Evolutionary conservation across 805 yeast genomes (phyloP).

Genomic region (Yamadazyma scolyti): DNA sequence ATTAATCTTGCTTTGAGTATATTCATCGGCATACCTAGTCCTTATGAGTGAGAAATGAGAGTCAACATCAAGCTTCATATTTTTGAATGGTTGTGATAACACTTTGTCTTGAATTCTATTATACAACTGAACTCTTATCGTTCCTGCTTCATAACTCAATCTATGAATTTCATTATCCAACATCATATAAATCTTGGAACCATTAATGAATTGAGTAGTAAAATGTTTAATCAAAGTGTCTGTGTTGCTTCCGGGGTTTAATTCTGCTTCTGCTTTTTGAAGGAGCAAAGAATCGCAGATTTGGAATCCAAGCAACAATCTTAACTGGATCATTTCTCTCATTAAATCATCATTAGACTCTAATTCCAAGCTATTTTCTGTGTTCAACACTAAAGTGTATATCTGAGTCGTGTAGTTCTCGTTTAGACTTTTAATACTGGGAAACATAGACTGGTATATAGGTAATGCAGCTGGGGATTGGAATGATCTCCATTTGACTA

Average conservation of each 20-base stretch:
- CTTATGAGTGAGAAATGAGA: conserved; percentile 48
- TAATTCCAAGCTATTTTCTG: conserved; percentile 49
- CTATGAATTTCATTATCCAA: conserved; percentile 85
- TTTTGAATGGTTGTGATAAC: conserved; percentile 7
- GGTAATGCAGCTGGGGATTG: conserved; percentile 95
- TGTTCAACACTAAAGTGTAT: conserved; percentile 73
- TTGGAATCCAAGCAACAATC: conserved; percentile 87
- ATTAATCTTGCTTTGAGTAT: conserved; percentile 54
- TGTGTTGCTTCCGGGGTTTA: conserved; percentile 54
- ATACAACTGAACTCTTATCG: conserved; percentile 77
- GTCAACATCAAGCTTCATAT: conserved; percentile 8
- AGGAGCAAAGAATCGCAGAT: conserved; percentile 75
- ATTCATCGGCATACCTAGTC: conserved; percentile 73
- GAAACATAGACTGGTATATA: conserved; percentile 72
- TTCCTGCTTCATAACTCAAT: conserved; percentile 68
- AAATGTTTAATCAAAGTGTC: conserved; percentile 56
- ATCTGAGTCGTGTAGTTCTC: conserved; percentile 73
- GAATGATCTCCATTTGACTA: conserved; percentile 89
- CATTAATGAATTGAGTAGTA: conserved; percentile 42
- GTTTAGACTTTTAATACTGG: conserved; percentile 63
- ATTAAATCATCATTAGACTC: conserved; percentile 56
- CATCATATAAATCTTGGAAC: conserved; percentile 68
- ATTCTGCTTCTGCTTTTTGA: conserved; percentile 57
- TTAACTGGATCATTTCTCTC: conserved; percentile 80
- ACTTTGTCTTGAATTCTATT: conserved; percentile 13